Evolutionary conservation across 768 basidiomycete genomes (phyloP).

Genomic region (Ephemerocybe angulata): DNA sequence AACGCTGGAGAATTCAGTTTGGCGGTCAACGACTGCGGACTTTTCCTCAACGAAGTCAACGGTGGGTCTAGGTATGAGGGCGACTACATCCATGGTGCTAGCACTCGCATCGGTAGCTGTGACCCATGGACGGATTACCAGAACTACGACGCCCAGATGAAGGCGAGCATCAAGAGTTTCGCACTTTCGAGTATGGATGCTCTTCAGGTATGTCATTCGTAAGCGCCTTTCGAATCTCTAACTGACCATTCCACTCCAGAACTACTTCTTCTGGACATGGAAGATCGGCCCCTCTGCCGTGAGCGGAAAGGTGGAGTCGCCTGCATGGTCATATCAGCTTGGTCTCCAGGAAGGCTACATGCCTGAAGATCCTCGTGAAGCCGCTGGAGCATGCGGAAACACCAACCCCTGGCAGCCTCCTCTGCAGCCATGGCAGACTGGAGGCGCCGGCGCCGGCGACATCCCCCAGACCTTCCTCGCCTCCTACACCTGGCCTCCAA

Average conservation of each 20-base stretch:
- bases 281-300: conserved; percentile 38
- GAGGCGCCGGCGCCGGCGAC: conserved; percentile 39
- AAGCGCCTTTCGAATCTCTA: background rate
- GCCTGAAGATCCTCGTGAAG: conserved; percentile 60
- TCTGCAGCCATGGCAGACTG: conserved; percentile 55
- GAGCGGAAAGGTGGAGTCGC: conserved; percentile 34
- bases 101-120: conserved; percentile 59
- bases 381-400: conserved; percentile 51
- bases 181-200: conserved; percentile 90
- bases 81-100: conserved; percentile 43
- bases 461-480: conserved; percentile 31
- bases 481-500: conserved; percentile 59
- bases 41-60: conserved; percentile 73
- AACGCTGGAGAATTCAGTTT: conserved; percentile 87
- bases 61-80: conserved; percentile 91
- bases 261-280: conserved; percentile 68
- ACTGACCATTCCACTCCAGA: conserved; percentile 36
- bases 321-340: conserved; percentile 33
- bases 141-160: conserved; percentile 58
- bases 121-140: conserved; percentile 69
- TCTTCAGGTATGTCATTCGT: conserved; percentile 54
- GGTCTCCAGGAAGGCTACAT: conserved; percentile 65
- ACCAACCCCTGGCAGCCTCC: conserved; percentile 32
- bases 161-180: conserved; percentile 63
- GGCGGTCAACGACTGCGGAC: conserved; percentile 80